Percentiles rank a stretch among this genome's conserved stretches.
Evolutionary conservation across 352 stramenopile genomes (phyloP).

Genomic region (Phytophthora brassicae): DNA sequence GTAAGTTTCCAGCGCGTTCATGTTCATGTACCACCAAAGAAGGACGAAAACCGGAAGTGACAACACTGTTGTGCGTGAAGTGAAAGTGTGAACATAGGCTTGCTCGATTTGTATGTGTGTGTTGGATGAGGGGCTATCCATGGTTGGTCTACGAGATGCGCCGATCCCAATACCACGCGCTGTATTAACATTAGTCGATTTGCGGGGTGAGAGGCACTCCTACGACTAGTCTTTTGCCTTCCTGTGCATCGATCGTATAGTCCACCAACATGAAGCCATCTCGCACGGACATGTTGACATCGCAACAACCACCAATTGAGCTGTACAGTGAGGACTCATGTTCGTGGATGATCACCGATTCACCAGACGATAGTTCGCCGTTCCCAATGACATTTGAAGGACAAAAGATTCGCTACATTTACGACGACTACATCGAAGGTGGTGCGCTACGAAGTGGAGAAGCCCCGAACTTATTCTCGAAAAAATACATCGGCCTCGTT

Average conservation of each 20-base stretch:
- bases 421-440: constrained; percentile 41
- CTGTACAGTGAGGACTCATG: constrained; percentile 30
- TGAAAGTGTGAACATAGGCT: not conserved
- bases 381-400: constrained; percentile 38
- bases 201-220: not conserved
- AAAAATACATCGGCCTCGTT: constrained; percentile 49
- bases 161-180: not conserved
- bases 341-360: constrained; percentile 39
- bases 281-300: constrained; percentile 27
- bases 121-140: constrained; percentile 17
- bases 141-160: constrained; percentile 11
- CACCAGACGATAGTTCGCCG: constrained; percentile 27
- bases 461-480: constrained; percentile 39
- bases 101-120: not conserved
- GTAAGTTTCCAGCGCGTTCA: constrained; percentile 6
- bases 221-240: constrained; percentile 11
- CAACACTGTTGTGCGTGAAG: constrained; percentile 3
- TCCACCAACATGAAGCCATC: constrained; percentile 20
- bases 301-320: constrained; percentile 25
- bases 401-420: constrained; percentile 44
- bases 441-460: constrained; percentile 42
- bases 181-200: constrained; percentile 26
- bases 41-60: constrained; percentile 13
- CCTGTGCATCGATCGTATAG: too few species aligned
- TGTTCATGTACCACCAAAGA: constrained; percentile 14